Evolutionary conservation across 768 basidiomycete species (phyloP).

Genomic region (Fibroporia radiculosa): DNA sequence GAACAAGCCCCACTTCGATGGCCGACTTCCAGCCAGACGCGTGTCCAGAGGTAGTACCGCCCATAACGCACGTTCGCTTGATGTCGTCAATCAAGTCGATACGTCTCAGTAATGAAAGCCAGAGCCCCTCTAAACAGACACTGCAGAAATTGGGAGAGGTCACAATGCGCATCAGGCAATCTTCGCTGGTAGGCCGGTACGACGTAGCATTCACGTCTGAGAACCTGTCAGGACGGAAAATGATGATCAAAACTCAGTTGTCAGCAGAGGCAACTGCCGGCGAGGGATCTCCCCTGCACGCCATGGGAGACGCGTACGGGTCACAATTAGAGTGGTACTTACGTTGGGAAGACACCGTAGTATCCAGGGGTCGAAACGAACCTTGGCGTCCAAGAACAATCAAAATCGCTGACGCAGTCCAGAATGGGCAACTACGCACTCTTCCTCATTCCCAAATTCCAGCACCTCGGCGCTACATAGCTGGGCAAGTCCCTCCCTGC

Average conservation of each 20-base stretch:
- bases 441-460: conserved; percentile 57
- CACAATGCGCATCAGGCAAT: conserved; percentile 75
- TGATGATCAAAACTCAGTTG: background rate
- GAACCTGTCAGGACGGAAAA: conserved; percentile 34
- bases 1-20: conserved; percentile 45
- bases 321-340: no score
- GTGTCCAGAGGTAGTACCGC: background rate
- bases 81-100: conserved; percentile 57
- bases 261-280: background rate
- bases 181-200: conserved; percentile 78
- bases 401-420: background rate
- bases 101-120: conserved; percentile 53
- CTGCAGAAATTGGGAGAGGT: conserved; percentile 67
- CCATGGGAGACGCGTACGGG: no score
- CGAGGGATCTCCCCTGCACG: no score
- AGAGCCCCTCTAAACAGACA: conserved; percentile 67
- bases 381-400: conserved; percentile 33
- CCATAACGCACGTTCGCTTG: conserved; percentile 28
- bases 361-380: conserved; percentile 51
- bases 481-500: conserved; percentile 50
- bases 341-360: conserved; percentile 73
- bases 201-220: conserved; percentile 56
- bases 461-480: conserved; percentile 71
- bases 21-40: conserved; percentile 21
- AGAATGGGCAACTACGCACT: conserved; percentile 34